A percentile compares a stretch with the other conserved stretches of the same genome.
Conservation (phyloP, 1,139 yeast genomes). For the Candida pseudocylindracea region DNA sequence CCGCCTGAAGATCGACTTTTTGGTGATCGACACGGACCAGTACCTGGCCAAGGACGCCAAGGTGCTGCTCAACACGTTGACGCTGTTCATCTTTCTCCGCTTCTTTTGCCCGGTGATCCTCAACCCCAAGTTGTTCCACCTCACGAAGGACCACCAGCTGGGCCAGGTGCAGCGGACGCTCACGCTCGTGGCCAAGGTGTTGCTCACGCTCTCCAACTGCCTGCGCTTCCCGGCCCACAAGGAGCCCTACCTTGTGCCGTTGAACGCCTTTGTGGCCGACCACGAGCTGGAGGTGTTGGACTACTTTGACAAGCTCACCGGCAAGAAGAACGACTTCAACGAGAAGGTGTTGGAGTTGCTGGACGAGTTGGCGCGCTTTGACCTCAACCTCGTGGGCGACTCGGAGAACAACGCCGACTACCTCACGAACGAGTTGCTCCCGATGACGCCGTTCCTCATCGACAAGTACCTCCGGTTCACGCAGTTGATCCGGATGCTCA, state of each 20-base stretch:
- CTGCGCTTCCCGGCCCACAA: slow-evolving; percentile 50
- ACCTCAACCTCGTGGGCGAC: slow-evolving; percentile 14
- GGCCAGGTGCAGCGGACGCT: slow-evolving; percentile 56
- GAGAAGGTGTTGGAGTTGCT: slow-evolving; percentile 34
- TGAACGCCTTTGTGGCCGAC: slow-evolving; percentile 44
- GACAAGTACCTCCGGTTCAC: slow-evolving; percentile 43
- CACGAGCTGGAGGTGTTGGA: slow-evolving; percentile 36
- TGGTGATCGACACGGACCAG: slow-evolving; percentile 34
- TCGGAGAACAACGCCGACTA: slow-evolving; percentile 9
- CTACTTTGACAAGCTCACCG: slow-evolving; percentile 56
- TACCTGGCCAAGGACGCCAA: slow-evolving; percentile 7
- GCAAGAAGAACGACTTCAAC: slow-evolving; percentile 42
- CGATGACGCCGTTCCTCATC: slow-evolving; percentile 45
- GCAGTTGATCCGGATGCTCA: slow-evolving; percentile 23
- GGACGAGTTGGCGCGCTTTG: slow-evolving; percentile 29
- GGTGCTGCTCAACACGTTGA: slow-evolving; percentile 38
- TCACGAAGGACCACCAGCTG: slow-evolving; percentile 48
- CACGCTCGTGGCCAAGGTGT: slow-evolving; percentile 62
- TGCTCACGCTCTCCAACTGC: slow-evolving; percentile 64
- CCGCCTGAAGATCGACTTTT: slow-evolving; percentile 34
- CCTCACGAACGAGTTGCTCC: slow-evolving; percentile 25
- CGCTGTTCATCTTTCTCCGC: slow-evolving; percentile 68
- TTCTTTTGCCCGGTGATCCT: slow-evolving; percentile 83
- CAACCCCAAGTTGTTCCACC: slow-evolving; percentile 66
- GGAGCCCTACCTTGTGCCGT: slow-evolving; percentile 54